These are phyloP conservation scores for Cinnamomum chago DNA, from an alignment of 164 flowering plant genomes.

Conservation along the genomic window DNA sequence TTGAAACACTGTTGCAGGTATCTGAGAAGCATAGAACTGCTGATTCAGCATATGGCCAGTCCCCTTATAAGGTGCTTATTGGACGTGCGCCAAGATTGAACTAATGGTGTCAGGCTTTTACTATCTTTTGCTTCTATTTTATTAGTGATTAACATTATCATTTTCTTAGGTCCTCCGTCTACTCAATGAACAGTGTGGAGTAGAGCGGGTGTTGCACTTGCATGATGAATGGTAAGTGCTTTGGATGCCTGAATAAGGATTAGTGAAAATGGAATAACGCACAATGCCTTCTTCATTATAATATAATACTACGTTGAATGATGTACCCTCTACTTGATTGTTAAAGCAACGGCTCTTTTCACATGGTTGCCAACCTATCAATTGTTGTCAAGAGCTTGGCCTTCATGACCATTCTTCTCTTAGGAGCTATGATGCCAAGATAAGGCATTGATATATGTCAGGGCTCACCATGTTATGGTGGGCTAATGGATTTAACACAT, in stretches of 20 bases:
- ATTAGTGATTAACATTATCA: constrained; percentile 3
- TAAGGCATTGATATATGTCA: background rate
- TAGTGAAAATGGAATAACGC: background rate
- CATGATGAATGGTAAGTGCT: constrained; percentile 76
- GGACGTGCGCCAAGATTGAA: background rate
- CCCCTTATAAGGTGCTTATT: constrained; percentile 49
- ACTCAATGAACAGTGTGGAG: constrained; percentile 76
- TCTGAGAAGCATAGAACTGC: constrained; percentile 53
- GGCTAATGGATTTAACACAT: too few species aligned
- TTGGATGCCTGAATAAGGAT: background rate
- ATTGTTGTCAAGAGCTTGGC: background rate
- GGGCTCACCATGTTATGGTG: background rate
- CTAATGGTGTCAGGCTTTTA: background rate
- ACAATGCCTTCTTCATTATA: too few species aligned
- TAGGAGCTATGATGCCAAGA: background rate
- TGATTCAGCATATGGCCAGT: constrained; percentile 30
- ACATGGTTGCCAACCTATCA: background rate
- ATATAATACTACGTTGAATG: background rate
- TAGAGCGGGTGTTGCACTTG: constrained; percentile 59
- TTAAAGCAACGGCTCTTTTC: background rate
- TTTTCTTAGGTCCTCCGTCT: constrained; percentile 70
- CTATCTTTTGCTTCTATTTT: background rate
- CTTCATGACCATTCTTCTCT: background rate
- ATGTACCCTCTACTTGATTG: background rate
- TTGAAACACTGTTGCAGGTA: constrained; percentile 44